phyloP scores from a whole-genome alignment of 2,329 filamentous ascomycete species.

The Alternaria sp. region DNA sequence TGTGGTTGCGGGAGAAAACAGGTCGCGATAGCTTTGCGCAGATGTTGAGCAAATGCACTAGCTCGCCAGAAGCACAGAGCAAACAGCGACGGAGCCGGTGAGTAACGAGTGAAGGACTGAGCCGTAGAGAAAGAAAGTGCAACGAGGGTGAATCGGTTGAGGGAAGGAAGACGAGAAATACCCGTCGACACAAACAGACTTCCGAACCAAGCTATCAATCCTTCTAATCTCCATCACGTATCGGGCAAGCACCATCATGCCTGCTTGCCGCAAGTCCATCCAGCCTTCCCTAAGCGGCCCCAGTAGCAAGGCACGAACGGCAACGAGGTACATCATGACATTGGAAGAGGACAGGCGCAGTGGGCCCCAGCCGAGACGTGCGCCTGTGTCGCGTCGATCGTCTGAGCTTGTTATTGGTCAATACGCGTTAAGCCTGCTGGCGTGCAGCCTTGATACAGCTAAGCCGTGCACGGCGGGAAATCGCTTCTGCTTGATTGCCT shows the following conservation, averaged over 20 bases:
- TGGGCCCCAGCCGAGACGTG: conserved; percentile 1
- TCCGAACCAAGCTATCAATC: conserved; percentile 2
- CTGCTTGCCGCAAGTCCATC: not conserved
- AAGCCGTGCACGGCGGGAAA: conserved; percentile 7
- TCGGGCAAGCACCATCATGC: not conserved
- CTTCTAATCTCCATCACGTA: conserved; percentile 6
- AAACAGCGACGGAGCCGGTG: not conserved
- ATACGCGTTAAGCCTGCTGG: conserved; percentile 4
- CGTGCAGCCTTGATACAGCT: conserved; percentile 13
- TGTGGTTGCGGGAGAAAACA: not conserved
- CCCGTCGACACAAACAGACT: not conserved
- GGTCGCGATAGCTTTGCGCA: not conserved
- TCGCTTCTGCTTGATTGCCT: not conserved
- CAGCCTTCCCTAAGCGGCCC: conserved; percentile 2
- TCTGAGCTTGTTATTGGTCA: conserved; percentile 5
- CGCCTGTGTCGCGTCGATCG: conserved; percentile 1
- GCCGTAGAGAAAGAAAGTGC: not conserved
- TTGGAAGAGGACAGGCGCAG: conserved; percentile 1
- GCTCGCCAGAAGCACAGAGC: not conserved
- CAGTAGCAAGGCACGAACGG: conserved; percentile 9
- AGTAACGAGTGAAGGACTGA: not conserved
- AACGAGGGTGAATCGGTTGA: not conserved
- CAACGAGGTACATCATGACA: conserved; percentile 7
- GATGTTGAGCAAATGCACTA: not conserved
- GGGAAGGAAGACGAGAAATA: not conserved